Evolutionary conservation across 345 rosid species (phyloP).

Genomic region (Camelina hispida): DNA sequence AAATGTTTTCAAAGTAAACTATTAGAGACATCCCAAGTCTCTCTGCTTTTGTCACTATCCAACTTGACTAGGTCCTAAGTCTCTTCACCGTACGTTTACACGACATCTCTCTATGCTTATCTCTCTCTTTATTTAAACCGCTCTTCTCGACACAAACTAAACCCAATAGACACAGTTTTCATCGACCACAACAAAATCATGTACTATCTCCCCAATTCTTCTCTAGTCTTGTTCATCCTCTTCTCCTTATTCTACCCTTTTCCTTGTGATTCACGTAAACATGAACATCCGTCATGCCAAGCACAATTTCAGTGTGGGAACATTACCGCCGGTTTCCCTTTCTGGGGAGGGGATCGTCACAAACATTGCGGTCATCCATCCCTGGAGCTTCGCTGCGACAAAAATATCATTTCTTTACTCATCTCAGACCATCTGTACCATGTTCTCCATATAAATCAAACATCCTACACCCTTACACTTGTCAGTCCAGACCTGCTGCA

Average conservation of each 20-base stretch:
- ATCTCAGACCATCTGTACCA: neutral
- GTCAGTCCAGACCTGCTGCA: neutral
- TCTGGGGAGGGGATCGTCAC: neutral
- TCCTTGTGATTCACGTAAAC: constrained; percentile 17
- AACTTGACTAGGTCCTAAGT: constrained; percentile 13
- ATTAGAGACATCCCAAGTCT: neutral
- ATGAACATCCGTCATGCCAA: neutral
- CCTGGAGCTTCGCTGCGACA: neutral
- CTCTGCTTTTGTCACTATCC: neutral
- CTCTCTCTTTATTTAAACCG: neutral
- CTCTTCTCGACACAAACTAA: constrained; percentile 1
- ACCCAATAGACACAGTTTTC: neutral
- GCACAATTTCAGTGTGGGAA: neutral
- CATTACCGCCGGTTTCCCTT: neutral
- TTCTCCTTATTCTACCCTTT: neutral
- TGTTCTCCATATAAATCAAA: neutral
- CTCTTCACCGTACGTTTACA: constrained; percentile 5
- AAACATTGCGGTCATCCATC: neutral
- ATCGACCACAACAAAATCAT: constrained; percentile 2
- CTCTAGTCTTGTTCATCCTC: constrained; percentile 16
- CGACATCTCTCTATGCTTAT: constrained; percentile 21
- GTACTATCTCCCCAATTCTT: neutral
- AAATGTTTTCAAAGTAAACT: constrained; percentile 16
- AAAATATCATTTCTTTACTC: neutral
- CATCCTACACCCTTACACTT: neutral